A percentile compares a stretch with the other conserved stretches of the same genome.
Conservation (phyloP, 306 rosid genomes). For the Gynostemma pentaphyllum region DNA sequence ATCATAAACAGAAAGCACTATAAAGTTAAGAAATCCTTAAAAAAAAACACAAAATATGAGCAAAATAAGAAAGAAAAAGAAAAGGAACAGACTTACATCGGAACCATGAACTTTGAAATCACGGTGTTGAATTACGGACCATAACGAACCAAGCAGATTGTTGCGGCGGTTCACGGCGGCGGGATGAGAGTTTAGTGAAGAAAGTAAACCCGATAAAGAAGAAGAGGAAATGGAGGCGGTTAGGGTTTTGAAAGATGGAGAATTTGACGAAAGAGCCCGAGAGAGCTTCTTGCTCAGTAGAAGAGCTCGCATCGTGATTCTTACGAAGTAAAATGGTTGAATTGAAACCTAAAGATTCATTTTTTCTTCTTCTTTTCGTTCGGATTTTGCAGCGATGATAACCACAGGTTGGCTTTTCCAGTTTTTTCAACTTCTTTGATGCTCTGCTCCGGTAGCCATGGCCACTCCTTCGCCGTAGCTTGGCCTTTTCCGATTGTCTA, state of each 20-base stretch:
- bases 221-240: conserved; percentile 17
- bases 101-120: conserved; percentile 56
- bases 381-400: not conserved
- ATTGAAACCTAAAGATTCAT: not conserved
- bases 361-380: not conserved
- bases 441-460: not conserved
- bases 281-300: conserved; percentile 28
- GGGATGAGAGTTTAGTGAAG: conserved; percentile 21
- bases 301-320: conserved; percentile 6
- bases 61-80: not conserved
- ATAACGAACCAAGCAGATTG: conserved; percentile 30
- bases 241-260: conserved; percentile 14
- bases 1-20: conserved; percentile 4
- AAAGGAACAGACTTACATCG: conserved; percentile 32
- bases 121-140: conserved; percentile 49
- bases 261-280: conserved; percentile 9
- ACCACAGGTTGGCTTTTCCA: not conserved
- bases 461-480: too few species aligned
- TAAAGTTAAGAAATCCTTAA: not conserved
- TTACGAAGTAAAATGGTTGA: not conserved
- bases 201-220: conserved; percentile 2
- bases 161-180: conserved; percentile 6
- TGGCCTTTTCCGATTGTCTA: too few species aligned
- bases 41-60: not conserved
- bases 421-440: not conserved